Evolutionary conservation across 140 eudicot genomes (phyloP).

Genomic region (Bidens hawaiensis): DNA sequence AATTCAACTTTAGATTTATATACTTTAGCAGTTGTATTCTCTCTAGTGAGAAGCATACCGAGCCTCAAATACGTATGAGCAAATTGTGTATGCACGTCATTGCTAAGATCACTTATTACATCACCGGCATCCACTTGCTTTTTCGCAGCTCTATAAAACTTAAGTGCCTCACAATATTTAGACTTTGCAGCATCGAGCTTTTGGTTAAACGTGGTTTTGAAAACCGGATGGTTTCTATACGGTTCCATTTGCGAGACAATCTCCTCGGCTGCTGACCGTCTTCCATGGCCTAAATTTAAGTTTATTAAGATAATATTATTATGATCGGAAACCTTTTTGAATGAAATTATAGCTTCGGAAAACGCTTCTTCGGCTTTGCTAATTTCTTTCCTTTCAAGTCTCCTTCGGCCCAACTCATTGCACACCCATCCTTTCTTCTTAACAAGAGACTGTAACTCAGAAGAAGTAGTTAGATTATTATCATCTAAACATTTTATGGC

Average conservation of each 20-base stretch:
- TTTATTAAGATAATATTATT: conserved; percentile 70
- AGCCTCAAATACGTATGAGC: conserved; percentile 88
- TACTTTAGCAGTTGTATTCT: conserved; percentile 58
- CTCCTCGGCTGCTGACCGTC: conserved; percentile 88
- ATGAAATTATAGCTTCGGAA: conserved; percentile 67
- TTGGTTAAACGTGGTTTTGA: conserved; percentile 47
- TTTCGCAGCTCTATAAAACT: conserved; percentile 77
- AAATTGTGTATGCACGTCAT: conserved; percentile 78
- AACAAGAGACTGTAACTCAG: conserved; percentile 57
- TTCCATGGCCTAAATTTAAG: conserved; percentile 93
- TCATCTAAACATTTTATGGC: conserved; percentile 54
- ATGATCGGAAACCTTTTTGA: conserved; percentile 76
- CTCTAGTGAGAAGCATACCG: conserved; percentile 88
- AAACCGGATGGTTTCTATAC: conserved; percentile 38
- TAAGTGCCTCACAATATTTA: conserved; percentile 69
- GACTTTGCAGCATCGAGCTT: conserved; percentile 70
- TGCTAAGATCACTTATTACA: conserved; percentile 41
- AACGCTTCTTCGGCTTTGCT: conserved; percentile 80
- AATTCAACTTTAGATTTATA: conserved; percentile 51
- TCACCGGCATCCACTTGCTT: conserved; percentile 39
- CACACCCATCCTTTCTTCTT: conserved; percentile 98
- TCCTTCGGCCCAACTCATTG: conserved; percentile 82
- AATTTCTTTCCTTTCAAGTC: conserved; percentile 64
- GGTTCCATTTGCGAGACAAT: conserved; percentile 50
- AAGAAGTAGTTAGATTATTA: conserved; percentile 31